Conservation (phyloP, 306 rosid species). For the Comarum palustre region DNA sequence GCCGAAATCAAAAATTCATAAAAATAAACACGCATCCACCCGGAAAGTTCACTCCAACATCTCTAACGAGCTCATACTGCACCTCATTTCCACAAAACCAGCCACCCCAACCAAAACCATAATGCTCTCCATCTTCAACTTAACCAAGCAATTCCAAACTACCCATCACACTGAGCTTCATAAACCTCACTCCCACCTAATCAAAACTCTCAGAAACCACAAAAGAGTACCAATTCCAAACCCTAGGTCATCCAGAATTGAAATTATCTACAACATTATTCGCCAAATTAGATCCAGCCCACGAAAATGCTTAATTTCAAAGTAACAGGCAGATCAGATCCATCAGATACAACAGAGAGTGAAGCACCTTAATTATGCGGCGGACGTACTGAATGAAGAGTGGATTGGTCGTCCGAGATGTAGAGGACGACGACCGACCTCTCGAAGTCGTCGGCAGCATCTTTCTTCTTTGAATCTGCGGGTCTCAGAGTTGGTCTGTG, state of each 20-base stretch:
- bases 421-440: constrained; percentile 78
- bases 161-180: neutral
- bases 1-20: neutral
- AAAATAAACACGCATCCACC: neutral
- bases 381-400: constrained; percentile 83
- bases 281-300: constrained; percentile 9
- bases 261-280: neutral
- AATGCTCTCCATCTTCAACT: neutral
- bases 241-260: neutral
- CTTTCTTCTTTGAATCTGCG: constrained; percentile 8
- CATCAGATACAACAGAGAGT: neutral
- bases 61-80: neutral
- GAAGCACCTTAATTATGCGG: constrained; percentile 83
- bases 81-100: neutral
- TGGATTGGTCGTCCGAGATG: constrained; percentile 82
- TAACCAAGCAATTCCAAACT: neutral
- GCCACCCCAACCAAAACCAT: neutral
- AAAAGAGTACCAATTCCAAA: neutral
- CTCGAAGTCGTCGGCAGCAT: constrained; percentile 88
- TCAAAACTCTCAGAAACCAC: neutral
- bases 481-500: too few relatives aligned
- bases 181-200: constrained; percentile 4
- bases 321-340: constrained; percentile 45
- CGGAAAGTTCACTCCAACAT: neutral
- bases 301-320: neutral